Conservation (phyloP, 441 rosid species). For the Brassica hybrid region DNA sequence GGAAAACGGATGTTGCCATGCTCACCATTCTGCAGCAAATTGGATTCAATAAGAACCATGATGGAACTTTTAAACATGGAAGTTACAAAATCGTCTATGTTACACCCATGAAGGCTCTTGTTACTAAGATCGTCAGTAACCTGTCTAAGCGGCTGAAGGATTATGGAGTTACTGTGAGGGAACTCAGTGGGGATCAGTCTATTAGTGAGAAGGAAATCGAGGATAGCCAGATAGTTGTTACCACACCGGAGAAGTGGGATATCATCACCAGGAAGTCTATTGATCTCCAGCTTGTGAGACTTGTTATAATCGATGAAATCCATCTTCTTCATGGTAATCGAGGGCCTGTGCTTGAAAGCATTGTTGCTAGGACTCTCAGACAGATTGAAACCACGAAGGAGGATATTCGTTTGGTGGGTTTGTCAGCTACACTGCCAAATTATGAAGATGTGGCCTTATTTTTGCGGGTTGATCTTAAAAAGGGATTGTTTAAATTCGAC, state of each 20-base stretch:
- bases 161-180: constrained; percentile 76
- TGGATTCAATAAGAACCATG: constrained; percentile 59
- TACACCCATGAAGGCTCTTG: constrained; percentile 93
- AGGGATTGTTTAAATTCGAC: constrained; percentile 78
- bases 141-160: constrained; percentile 71
- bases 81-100: constrained; percentile 79
- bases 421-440: constrained; percentile 88
- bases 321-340: constrained; percentile 87
- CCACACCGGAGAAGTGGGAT: constrained; percentile 97
- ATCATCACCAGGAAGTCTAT: constrained; percentile 85
- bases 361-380: constrained; percentile 87
- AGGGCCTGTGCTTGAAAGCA: constrained; percentile 91
- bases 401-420: constrained; percentile 82
- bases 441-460: constrained; percentile 83
- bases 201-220: constrained; percentile 84
- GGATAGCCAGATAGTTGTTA: constrained; percentile 84
- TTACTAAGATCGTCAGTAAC: constrained; percentile 81
- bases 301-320: constrained; percentile 80
- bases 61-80: constrained; percentile 67
- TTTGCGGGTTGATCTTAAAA: constrained; percentile 61
- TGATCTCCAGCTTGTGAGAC: constrained; percentile 79
- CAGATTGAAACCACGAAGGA: constrained; percentile 84
- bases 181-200: constrained; percentile 86
- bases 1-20: constrained; percentile 84
- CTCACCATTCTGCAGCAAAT: constrained; percentile 85